Base-by-base conservation (phyloP, 1,284 basidiomycete species). In the Papiliotrema nemorosa region DNA sequence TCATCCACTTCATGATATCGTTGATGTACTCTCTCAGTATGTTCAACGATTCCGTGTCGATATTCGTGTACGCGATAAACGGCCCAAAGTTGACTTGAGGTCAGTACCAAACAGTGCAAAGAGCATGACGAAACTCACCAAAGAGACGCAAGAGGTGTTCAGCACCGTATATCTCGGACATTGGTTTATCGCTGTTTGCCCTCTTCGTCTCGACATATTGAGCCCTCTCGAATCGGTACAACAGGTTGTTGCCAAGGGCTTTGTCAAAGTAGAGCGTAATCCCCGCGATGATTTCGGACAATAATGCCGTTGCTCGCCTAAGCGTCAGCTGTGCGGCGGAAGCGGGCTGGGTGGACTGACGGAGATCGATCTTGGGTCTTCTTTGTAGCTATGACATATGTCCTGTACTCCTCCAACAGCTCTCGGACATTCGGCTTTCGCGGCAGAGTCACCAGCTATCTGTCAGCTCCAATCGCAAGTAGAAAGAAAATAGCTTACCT, bases 191-290 rank as follows among this genome's bases (percentile, higher is more conserved):
- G 7, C 58, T 50, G 62, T 85, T 88, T 58, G 82, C 78, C 63
- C 87, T 85, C 36, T 89, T 82, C 24, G 90, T 81, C 41, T 88
- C 84, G 5, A 87, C 84, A 63, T 96, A 97, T 70, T 98, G 94
- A 12, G 85, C 84, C 20, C 94, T 81, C 72, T 99, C 94, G 59
- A 96, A 93, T 12, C 91, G 84, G 67, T 98, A 99, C 0, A 97
- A 80, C 26, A 99, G 79, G 71, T 90, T 93, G 55, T 87, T 84
- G 2, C 93, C 92, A 3, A 97, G 79, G 0, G 89, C 85, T 43
- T 78, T 89, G 74, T 98, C 91, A 70, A 98, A 97, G 77, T 98
- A 98, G 25, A 90, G 81, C 50, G 86, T 84, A n/a, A 98, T 79
- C 0, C 94, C 94, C 0, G 88, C 83, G 29, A 91, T 78, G 47